These are phyloP conservation scores for Gleditsia sinensis DNA, from an alignment of 306 rosid species.

Conservation along the genomic window DNA sequence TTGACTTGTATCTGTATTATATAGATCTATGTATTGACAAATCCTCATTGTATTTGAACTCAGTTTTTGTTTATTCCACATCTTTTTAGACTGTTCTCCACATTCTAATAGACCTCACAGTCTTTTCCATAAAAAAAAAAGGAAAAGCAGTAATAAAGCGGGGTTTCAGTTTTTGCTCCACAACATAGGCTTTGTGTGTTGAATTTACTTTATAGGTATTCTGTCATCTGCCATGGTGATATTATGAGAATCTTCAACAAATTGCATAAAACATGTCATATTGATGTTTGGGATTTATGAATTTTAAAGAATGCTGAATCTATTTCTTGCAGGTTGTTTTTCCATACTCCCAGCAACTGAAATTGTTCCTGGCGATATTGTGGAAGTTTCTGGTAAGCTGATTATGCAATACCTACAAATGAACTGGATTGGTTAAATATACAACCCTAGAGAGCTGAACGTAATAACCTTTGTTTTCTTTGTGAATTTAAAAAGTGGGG, in stretches of 20 bases:
- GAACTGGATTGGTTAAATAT: constrained; percentile 33
- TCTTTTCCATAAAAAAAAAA: neutral
- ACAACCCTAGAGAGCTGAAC: constrained; percentile 30
- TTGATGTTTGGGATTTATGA: constrained; percentile 19
- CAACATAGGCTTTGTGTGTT: constrained; percentile 5
- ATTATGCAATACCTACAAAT: constrained; percentile 27
- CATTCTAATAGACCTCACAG: constrained; percentile 16
- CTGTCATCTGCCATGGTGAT: constrained; percentile 16
- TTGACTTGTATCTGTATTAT: neutral
- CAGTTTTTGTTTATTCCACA: neutral
- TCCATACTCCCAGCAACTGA: constrained; percentile 95
- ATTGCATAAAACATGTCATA: constrained; percentile 28
- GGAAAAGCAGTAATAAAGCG: neutral
- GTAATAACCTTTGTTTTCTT: constrained; percentile 35
- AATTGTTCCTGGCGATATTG: constrained; percentile 94
- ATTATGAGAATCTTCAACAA: constrained; percentile 3
- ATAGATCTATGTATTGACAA: constrained; percentile 4
- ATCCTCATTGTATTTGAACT: constrained; percentile 3
- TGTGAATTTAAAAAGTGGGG: constrained; percentile 70
- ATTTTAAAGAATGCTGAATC: constrained; percentile 26
- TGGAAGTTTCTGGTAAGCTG: constrained; percentile 87
- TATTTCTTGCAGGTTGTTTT: constrained; percentile 78
- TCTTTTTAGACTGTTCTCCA: neutral
- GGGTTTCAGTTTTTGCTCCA: neutral
- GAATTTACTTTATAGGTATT: constrained; percentile 22